Evolutionary conservation across 169 alveolate genomes (phyloP), one percentile per base, ranked within the genome.

Genomic region (Babesia bovis): DNA sequence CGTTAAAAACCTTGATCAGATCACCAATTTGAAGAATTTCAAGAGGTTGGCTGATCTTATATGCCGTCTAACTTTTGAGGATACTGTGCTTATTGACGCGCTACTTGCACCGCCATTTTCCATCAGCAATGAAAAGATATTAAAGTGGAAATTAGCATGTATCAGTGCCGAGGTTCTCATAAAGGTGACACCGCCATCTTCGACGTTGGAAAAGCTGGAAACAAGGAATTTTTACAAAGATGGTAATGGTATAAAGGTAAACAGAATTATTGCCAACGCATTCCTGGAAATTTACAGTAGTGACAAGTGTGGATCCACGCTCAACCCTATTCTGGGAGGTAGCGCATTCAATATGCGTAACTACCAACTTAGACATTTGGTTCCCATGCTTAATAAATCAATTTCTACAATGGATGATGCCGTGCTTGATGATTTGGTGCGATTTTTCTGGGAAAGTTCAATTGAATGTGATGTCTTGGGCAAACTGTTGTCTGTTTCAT

Each of bases 381-480:
- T 63, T 3, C 30, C 40, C n/a, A 47, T 63, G 59, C 40, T 63
- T 3, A 13, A 41, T 42, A 10, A 19, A 30, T 6, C 13, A 23
- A 21, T 52, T 9, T 38, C n/a, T 38, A 17, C 55, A 6, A 53
- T 23, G 63, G 63, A 53, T 9, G 28, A 33, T 28, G 44, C 23
- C 41, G 53, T 55, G 7, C 3, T 41, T 1, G 68, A 55, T 3
- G 78, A 55, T n/a, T 5, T 55, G 23, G 58, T 67, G 17, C 65
- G 44, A 3, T 71, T 71, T 2, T 71, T 57, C 25, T 71, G 82
- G 82, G 47, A 59, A 19, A 42, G 57, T 15, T 59, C 49, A 2
- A 28, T 5, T 1, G 67, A 71, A 1, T 71, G 82, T 21, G 72
- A 60, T 50, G 53, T 55, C 3, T 5, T 71, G 42, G 74, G 58